A percentile compares a stretch with the other conserved stretches of the same genome.
These are phyloP conservation scores for Trichoderma oligosporum DNA, from an alignment of 2,329 filamentous ascomycete species.

Conservation along the genomic window DNA sequence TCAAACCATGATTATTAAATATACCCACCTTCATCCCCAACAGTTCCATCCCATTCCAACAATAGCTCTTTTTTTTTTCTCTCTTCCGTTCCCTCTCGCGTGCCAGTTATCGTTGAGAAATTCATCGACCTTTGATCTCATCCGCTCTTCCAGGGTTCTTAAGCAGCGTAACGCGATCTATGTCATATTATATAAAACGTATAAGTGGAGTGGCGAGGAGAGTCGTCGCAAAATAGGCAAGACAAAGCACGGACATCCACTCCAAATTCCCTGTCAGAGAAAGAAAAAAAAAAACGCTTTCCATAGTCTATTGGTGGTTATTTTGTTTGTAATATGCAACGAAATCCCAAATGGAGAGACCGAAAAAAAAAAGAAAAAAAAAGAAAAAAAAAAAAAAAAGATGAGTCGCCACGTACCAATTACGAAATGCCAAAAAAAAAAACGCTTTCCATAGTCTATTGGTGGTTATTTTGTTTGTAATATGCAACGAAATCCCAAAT, in stretches of 20 bases:
- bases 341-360: conserved; percentile 5
- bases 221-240: conserved; percentile 6
- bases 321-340: conserved; percentile 16
- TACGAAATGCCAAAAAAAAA: too few relatives aligned
- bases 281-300: conserved; percentile 13
- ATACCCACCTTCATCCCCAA: conserved; percentile 1
- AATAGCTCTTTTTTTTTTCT: neutral
- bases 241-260: conserved; percentile 3
- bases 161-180: neutral
- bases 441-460: conserved; percentile 20
- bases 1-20: conserved; percentile 1
- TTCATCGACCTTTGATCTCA: neutral
- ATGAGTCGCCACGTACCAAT: too few relatives aligned
- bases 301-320: conserved; percentile 21
- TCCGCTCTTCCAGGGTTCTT: neutral
- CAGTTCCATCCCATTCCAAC: neutral
- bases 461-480: conserved; percentile 17
- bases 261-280: conserved; percentile 3
- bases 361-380: too few relatives aligned
- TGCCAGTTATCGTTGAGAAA: neutral
- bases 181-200: conserved; percentile 6
- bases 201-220: conserved; percentile 2
- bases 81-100: neutral
- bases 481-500: conserved; percentile 8
- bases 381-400: too few relatives aligned